Evolutionary conservation across 1,284 basidiomycete genomes (phyloP), one percentile per base, ranked within the genome.

Genomic region (Irpex rosettiformis): DNA sequence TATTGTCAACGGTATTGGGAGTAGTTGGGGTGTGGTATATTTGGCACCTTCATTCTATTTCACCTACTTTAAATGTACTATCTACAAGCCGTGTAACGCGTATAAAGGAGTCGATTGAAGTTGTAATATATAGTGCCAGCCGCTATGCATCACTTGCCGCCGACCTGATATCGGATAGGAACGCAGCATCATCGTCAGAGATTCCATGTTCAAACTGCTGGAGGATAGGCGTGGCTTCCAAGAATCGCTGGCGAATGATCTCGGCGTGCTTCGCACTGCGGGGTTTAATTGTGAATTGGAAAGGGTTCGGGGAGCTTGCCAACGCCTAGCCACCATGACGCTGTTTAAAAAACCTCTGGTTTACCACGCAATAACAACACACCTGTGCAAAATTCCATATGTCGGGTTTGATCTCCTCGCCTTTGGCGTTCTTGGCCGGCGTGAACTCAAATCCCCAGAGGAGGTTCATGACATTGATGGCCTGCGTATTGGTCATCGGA

Each of bases 191-290:
- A 5, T 28, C 25, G 1, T n/a, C 28, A 25, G 58, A 51, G 21
- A 59, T 54, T 25, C 56, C 58, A 18, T 60, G 55, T 27, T 60
- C 58, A 43, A 60, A 60, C 5, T 52, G 21, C 29, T 27, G 8
- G 24, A 60, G 48, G 3, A 28, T 53, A 10, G 48, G 18, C 16
- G 49, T 33, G n/a, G 47, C 47, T 28, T 51, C 29, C 7, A 40
- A 11, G 28, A 52, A 60, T 10, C 56, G 56, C 16, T 21, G 7
- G 4, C 58, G 58, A 10, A 60, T 57, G n/a, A 57, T 47, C 6
- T 40, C 55, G 7, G 21, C 51, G 18, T 48, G 47, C 11, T 11
- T 24, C 16, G 51, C 45, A 37, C 49, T 57, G 24, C 58, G 58
- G 7, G 55, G 58, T 22, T 37, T 29, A 40, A 60, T 54, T 13